A percentile compares a stretch with the other conserved stretches of the same genome.
phyloP scores from a whole-genome alignment of 2,329 filamentous ascomycete species.

The Calonectria henricotiae region DNA sequence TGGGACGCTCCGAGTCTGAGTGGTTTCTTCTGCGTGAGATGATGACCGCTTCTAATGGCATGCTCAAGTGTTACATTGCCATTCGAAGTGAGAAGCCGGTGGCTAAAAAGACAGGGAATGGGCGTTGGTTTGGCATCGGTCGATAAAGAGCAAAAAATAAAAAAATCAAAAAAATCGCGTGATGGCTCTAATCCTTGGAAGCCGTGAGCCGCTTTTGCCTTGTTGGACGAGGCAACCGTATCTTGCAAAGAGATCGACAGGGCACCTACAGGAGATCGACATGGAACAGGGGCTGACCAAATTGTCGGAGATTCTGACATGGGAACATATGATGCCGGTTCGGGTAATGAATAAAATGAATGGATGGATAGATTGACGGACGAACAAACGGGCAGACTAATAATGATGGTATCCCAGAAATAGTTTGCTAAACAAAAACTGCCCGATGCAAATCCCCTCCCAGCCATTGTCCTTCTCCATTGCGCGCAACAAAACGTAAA shows the following conservation, averaged over 20 bases:
- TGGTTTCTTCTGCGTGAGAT: conserved; percentile 53
- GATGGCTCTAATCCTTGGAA: background rate
- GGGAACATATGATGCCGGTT: background rate
- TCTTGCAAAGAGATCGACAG: conserved; percentile 3
- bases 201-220: conserved; percentile 15
- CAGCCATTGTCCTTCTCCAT: conserved; percentile 20
- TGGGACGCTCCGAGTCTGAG: conserved; percentile 49
- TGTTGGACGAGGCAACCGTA: conserved; percentile 13
- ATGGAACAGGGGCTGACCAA: background rate
- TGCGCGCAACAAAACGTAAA: conserved; percentile 21
- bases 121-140: conserved; percentile 45
- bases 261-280: conserved; percentile 8
- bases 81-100: conserved; percentile 44
- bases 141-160: conserved; percentile 18
- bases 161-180: background rate
- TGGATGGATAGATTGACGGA: background rate
- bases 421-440: conserved; percentile 35
- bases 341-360: background rate
- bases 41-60: conserved; percentile 47
- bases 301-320: too few relatives aligned
- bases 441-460: conserved; percentile 36
- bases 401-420: conserved; percentile 31
- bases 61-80: conserved; percentile 50
- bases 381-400: background rate
- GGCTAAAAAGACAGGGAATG: conserved; percentile 33